Evolutionary conservation across 2,329 filamentous ascomycete genomes (phyloP).

Genomic region (Falciphora oryzae): DNA sequence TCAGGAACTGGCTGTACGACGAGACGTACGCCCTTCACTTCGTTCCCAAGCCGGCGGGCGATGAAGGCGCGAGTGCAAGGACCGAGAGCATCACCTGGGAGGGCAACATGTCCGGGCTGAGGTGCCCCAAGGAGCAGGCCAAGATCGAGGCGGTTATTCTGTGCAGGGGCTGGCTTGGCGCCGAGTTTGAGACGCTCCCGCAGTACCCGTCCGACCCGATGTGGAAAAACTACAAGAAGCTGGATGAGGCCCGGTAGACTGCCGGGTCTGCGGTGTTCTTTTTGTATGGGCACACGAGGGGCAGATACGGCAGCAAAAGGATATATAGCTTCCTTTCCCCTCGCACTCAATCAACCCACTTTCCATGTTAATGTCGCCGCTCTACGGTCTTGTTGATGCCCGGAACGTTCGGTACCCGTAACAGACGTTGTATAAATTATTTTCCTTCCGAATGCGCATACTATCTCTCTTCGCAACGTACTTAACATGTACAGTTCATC

Average conservation of each 20-base stretch:
- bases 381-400: too few relatives aligned
- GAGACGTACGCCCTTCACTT: constrained; percentile 17
- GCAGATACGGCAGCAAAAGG: too few relatives aligned
- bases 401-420: too few relatives aligned
- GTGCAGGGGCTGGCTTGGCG: constrained; percentile 16
- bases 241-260: constrained; percentile 6
- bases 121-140: constrained; percentile 18
- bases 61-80: not conserved
- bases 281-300: too few relatives aligned
- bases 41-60: not conserved
- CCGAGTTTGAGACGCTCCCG: constrained; percentile 18
- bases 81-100: constrained; percentile 17
- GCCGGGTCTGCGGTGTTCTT: too few relatives aligned
- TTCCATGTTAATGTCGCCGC: too few relatives aligned
- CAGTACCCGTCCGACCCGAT: constrained; percentile 17
- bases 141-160: constrained; percentile 19
- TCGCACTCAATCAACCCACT: too few relatives aligned
- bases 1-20: constrained; percentile 16
- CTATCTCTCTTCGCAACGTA: too few relatives aligned
- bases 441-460: too few relatives aligned
- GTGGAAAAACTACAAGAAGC: constrained; percentile 14
- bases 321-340: too few relatives aligned
- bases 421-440: too few relatives aligned
- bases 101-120: constrained; percentile 16
- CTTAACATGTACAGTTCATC: too few relatives aligned